Percentiles rank a stretch among this genome's conserved stretches.
Conservation (phyloP, 768 basidiomycete genomes). For the Dictyophora rubrovolvata region DNA sequence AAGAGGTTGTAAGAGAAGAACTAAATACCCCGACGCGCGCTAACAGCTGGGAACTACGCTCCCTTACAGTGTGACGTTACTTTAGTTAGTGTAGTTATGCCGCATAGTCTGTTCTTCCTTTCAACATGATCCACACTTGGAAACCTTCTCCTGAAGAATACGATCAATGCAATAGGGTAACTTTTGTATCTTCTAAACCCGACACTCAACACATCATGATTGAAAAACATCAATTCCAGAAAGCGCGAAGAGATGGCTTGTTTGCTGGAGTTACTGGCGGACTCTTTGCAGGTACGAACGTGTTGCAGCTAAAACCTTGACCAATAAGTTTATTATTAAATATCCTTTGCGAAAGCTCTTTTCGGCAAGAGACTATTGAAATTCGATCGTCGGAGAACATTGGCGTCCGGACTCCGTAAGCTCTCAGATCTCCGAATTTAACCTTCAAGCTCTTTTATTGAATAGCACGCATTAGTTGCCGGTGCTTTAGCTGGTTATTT, state of each 20-base stretch:
- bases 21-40: too few species aligned
- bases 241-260: slow-evolving; percentile 7
- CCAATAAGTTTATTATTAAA: too few species aligned
- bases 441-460: background rate
- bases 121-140: slow-evolving; percentile 2
- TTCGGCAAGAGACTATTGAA: background rate
- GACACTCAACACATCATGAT: background rate
- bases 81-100: too few species aligned
- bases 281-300: slow-evolving; percentile 6
- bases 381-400: slow-evolving; percentile 3
- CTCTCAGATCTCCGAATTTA: background rate
- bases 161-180: slow-evolving; percentile 5
- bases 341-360: background rate
- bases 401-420: slow-evolving; percentile 4
- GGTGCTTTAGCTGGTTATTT: slow-evolving; percentile 4
- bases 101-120: background rate
- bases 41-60: too few species aligned
- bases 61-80: background rate
- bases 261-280: slow-evolving; percentile 7
- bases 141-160: slow-evolving; percentile 4
- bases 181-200: background rate
- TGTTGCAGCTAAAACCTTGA: too few species aligned
- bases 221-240: background rate
- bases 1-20: too few species aligned
- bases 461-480: background rate